Conservation (phyloP, 2,329 filamentous ascomycete genomes). For the Fusarium sp. region DNA sequence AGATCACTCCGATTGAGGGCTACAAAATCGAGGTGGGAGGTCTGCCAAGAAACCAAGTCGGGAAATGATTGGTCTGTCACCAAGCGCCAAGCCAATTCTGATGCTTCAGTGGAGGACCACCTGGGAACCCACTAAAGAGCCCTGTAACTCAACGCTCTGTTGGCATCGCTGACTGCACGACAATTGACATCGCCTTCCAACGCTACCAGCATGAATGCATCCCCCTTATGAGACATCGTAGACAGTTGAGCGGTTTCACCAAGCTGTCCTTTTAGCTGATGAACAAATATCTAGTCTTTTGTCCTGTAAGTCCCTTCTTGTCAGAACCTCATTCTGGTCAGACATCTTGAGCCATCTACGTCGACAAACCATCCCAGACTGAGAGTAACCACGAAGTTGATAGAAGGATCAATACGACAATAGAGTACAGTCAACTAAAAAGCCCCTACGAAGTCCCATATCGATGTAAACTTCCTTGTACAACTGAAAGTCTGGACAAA, state of each 20-base stretch:
- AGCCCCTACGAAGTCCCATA: not conserved
- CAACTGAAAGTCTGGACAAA: not conserved
- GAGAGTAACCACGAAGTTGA: not conserved
- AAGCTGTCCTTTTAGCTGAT: rapidly evolving
- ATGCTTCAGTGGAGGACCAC: not conserved
- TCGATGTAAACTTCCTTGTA: rapidly evolving
- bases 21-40: not conserved
- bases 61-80: not conserved
- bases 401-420: rapidly evolving
- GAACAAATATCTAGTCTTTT: rapidly evolving
- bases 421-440: rapidly evolving
- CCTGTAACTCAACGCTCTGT: not conserved
- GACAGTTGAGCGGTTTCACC: not conserved
- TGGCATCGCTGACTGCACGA: not conserved
- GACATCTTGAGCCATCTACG: not conserved
- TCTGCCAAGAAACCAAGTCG: not conserved
- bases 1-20: no score
- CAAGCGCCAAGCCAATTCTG: not conserved
- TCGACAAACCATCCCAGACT: not conserved
- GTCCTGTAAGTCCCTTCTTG: not conserved
- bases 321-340: rapidly evolving
- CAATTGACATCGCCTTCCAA: not conserved
- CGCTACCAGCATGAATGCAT: rapidly evolving
- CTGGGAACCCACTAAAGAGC: not conserved
- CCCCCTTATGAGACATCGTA: not conserved